Evolutionary conservation across 208 protist genomes (phyloP).

Genomic region (Leishmania guyanensis): DNA sequence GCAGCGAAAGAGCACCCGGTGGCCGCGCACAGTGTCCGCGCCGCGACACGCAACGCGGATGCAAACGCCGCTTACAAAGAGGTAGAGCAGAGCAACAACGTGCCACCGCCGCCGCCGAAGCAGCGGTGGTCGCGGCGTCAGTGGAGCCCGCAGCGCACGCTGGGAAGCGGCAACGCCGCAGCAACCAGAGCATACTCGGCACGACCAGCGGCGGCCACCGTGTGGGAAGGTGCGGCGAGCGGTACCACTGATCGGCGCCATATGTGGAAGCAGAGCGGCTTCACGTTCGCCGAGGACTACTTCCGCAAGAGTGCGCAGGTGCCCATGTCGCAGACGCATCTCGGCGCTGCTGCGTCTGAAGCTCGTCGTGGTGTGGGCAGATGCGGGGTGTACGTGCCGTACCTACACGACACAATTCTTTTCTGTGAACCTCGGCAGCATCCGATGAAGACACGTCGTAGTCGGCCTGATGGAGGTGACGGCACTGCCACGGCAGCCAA

Average conservation of each 20-base stretch:
- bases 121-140: background rate
- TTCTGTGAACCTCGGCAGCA: constrained; percentile 31
- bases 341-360: background rate
- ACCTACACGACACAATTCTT: constrained; percentile 58
- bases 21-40: too few relatives aligned
- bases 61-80: background rate
- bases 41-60: background rate
- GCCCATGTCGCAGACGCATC: constrained; percentile 29
- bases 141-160: background rate
- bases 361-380: background rate
- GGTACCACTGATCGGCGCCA: constrained; percentile 1
- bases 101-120: background rate
- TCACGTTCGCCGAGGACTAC: constrained; percentile 12
- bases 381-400: constrained; percentile 38
- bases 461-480: too few relatives aligned
- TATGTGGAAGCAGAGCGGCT: constrained; percentile 4
- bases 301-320: constrained; percentile 34
- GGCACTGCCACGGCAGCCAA: background rate
- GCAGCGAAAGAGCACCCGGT: constrained; percentile 20
- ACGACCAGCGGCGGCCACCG: constrained; percentile 6
- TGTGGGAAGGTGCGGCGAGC: constrained; percentile 4
- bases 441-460: background rate
- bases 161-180: background rate
- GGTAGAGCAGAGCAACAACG: background rate
- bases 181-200: background rate